These are phyloP conservation scores for Peziza echinospora DNA, from an alignment of 495 filamentous ascomycete species.

Conservation along the genomic window DNA sequence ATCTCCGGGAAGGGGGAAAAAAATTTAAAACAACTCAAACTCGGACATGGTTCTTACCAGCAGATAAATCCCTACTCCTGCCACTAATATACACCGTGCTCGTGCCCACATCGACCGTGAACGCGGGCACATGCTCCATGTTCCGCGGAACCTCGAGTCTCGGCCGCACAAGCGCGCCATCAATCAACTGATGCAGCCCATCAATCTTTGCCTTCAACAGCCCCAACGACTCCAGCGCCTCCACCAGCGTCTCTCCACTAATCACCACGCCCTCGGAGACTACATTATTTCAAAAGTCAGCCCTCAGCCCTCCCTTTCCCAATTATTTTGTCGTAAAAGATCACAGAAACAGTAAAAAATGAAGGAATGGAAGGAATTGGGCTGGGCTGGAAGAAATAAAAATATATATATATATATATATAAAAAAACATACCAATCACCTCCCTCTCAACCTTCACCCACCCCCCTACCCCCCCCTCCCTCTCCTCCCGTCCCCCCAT, in stretches of 20 bases:
- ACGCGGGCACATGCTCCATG: constrained; percentile 1
- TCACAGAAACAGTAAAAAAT: no score
- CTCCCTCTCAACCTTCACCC: no score
- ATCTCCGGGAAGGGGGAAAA: neutral
- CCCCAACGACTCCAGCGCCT: constrained; percentile 12
- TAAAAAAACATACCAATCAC: no score
- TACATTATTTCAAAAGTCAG: no score
- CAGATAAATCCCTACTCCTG: constrained; percentile 20
- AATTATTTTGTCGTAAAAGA: no score
- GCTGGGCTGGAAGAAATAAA: no score
- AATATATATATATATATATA: no score
- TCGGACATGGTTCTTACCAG: neutral
- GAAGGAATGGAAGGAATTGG: no score
- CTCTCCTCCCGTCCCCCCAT: no score
- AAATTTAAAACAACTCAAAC: neutral
- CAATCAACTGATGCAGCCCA: constrained; percentile 30
- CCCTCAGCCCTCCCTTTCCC: no score
- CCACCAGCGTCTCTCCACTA: constrained; percentile 1
- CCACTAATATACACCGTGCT: constrained; percentile 21
- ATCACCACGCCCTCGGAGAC: neutral
- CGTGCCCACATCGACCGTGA: constrained; percentile 23
- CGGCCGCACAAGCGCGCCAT: constrained; percentile 28
- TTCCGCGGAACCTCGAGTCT: constrained; percentile 21
- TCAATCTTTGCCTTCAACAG: constrained; percentile 26
- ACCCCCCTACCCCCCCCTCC: no score